A percentile compares a stretch with the other conserved stretches of the same genome.
These are phyloP conservation scores for Sporobolomyces phaffii DNA, from an alignment of 768 basidiomycete genomes.

Conservation along the genomic window DNA sequence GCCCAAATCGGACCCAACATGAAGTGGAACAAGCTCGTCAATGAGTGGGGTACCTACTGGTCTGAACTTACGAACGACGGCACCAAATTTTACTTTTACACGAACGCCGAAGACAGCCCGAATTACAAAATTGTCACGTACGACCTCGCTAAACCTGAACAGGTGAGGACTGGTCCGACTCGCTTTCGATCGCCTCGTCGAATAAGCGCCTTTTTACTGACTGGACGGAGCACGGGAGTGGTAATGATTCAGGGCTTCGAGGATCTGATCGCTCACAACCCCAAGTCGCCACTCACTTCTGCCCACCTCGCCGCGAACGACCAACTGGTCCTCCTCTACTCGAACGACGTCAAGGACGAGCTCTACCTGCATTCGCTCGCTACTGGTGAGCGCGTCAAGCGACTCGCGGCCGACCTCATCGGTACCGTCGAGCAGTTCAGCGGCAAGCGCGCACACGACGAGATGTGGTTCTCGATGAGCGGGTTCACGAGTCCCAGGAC, in stretches of 20 bases:
- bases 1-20: slow-evolving; percentile 56
- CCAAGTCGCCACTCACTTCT: slow-evolving; percentile 58
- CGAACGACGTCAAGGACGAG: slow-evolving; percentile 73
- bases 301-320: slow-evolving; percentile 53
- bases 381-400: slow-evolving; percentile 54
- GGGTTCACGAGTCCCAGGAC: slow-evolving; percentile 66
- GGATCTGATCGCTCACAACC: slow-evolving; percentile 65
- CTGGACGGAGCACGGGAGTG: too few species aligned
- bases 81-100: slow-evolving; percentile 38
- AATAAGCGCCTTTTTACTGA: too few species aligned
- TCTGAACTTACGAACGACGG: slow-evolving; percentile 38
- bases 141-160: slow-evolving; percentile 33
- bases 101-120: slow-evolving; percentile 33
- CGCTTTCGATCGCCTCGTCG: too few species aligned
- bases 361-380: slow-evolving; percentile 61
- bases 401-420: slow-evolving; percentile 62
- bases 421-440: slow-evolving; percentile 58
- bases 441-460: slow-evolving; percentile 53
- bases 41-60: slow-evolving; percentile 63
- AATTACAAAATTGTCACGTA: slow-evolving; percentile 39
- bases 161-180: not conserved
- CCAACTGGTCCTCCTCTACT: slow-evolving; percentile 60
- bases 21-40: slow-evolving; percentile 64
- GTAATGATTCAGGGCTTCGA: slow-evolving; percentile 52
- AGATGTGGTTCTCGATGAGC: slow-evolving; percentile 59